phyloP scores from a whole-genome alignment of 345 rosid genomes.

The Geranium brycei region DNA sequence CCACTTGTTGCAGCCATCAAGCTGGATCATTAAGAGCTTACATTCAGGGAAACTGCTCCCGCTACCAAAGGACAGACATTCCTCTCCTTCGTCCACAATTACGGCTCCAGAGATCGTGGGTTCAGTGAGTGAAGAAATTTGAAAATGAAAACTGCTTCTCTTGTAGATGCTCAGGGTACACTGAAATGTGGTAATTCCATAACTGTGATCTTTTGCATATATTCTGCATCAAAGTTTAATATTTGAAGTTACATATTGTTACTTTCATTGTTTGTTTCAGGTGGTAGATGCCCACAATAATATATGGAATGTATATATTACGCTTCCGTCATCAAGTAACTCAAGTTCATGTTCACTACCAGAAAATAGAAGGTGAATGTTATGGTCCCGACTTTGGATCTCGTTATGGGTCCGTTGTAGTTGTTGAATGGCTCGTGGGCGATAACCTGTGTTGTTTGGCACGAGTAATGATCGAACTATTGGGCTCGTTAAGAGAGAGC shows the following conservation, averaged over 20 bases:
- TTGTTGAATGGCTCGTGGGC: too few relatives aligned
- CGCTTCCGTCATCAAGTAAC: not conserved
- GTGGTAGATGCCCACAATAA: not conserved
- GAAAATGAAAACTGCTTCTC: conserved; percentile 15
- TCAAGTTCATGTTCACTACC: not conserved
- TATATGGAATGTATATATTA: not conserved
- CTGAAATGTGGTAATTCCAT: not conserved
- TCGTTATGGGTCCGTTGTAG: too few relatives aligned
- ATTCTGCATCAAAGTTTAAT: not conserved
- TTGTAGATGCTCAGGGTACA: not conserved
- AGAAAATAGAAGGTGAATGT: not conserved
- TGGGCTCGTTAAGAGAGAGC: too few relatives aligned
- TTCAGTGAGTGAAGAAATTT: conserved; percentile 26
- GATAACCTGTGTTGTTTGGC: too few relatives aligned
- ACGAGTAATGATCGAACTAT: too few relatives aligned
- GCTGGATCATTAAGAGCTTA: conserved; percentile 42
- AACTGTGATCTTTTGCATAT: not conserved
- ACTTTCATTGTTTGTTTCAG: not conserved
- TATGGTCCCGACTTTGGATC: too few relatives aligned
- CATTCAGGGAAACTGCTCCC: conserved; percentile 30
- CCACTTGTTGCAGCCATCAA: conserved; percentile 22
- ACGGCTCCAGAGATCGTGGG: conserved; percentile 1
- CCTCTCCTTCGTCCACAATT: conserved; percentile 5
- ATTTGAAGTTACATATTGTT: not conserved
- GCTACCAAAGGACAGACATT: conserved; percentile 5